Percentiles rank a stretch among this genome's conserved stretches.
Evolutionary conservation across 2,329 filamentous ascomycete genomes (phyloP).

Genomic region (Ophiostoma perfectum): DNA sequence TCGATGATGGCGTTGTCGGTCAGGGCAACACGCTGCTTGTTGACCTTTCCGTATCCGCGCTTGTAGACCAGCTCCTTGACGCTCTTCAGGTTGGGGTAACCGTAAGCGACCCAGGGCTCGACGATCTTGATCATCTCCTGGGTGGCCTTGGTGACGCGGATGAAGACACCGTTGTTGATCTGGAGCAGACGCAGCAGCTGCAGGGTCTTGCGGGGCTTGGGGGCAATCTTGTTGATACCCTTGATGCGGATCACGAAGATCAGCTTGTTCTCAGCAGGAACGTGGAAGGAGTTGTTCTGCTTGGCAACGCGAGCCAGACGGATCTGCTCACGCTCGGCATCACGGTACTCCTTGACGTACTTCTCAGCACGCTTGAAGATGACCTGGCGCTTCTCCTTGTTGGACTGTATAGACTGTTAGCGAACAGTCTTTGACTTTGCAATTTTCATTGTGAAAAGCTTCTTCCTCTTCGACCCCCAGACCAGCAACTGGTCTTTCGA

Average conservation of each 20-base stretch:
- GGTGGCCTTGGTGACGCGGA: constrained; percentile 96
- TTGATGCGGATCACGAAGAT: constrained; percentile 99
- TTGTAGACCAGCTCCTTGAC: constrained; percentile 99
- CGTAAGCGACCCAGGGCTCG: constrained; percentile 98
- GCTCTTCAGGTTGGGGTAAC: constrained; percentile 99
- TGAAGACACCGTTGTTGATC: constrained; percentile 99
- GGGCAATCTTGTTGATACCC: constrained; percentile 99
- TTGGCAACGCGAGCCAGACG: constrained; percentile 85
- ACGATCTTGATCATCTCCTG: constrained; percentile 96
- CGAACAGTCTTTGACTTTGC: not conserved
- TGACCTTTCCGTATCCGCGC: constrained; percentile 97
- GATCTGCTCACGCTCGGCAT: constrained; percentile 97
- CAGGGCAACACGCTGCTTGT: constrained; percentile 94
- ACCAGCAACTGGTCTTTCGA: not conserved
- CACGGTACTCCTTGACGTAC: constrained; percentile 99
- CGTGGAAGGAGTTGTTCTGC: constrained; percentile 87
- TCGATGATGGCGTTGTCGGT: constrained; percentile 98
- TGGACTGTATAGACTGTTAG: constrained; percentile 56
- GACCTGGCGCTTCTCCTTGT: constrained; percentile 96
- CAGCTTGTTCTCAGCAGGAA: constrained; percentile 90
- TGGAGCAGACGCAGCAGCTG: constrained; percentile 98
- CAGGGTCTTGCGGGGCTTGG: constrained; percentile 99
- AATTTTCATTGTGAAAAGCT: not conserved
- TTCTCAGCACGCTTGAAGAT: constrained; percentile 99
- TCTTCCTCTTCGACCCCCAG: not conserved